Evolutionary conservation across 768 basidiomycete genomes (phyloP).

Genomic region (Suillus weaverae): DNA sequence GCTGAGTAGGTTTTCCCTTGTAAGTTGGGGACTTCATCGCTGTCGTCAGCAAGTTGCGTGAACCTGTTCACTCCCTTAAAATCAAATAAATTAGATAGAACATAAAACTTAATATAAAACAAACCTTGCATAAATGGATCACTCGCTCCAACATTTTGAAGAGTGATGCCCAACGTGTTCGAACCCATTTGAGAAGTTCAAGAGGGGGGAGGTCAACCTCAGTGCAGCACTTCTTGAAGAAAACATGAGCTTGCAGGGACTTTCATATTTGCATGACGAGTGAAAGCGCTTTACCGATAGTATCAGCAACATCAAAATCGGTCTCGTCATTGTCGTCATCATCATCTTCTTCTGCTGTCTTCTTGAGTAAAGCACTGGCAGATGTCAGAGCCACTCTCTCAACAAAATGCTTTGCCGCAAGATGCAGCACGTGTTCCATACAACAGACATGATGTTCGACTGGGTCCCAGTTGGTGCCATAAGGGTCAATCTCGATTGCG

Average conservation of each 20-base stretch:
- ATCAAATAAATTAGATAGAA: not conserved
- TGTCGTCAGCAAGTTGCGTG: slow-evolving; percentile 21
- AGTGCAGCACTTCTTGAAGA: slow-evolving; percentile 19
- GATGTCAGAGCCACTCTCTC: slow-evolving; percentile 20
- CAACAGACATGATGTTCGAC: slow-evolving; percentile 20
- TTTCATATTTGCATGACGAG: slow-evolving; percentile 21
- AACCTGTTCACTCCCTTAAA: slow-evolving; percentile 16
- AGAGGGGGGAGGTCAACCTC: slow-evolving; percentile 8
- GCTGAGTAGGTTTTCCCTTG: slow-evolving; percentile 27
- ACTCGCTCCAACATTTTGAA: slow-evolving; percentile 8
- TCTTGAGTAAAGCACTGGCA: slow-evolving; percentile 7
- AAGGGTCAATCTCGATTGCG: slow-evolving; percentile 13
- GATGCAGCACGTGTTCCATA: slow-evolving; percentile 35
- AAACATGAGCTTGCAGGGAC: slow-evolving; percentile 28
- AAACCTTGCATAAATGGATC: slow-evolving; percentile 11
- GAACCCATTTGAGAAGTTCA: slow-evolving; percentile 30
- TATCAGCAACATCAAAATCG: slow-evolving; percentile 13
- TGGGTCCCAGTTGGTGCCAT: slow-evolving; percentile 21
- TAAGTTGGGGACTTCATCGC: slow-evolving; percentile 23
- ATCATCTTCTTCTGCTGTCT: slow-evolving; percentile 2
- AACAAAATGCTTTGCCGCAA: slow-evolving; percentile 29
- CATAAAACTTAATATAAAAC: not conserved
- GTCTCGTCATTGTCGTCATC: not conserved
- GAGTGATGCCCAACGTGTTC: slow-evolving; percentile 32
- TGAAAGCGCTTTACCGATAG: slow-evolving; percentile 5